Evolutionary conservation across 768 basidiomycete species (phyloP), one percentile per base, ranked within the genome.

Genomic region (Hydnomerulius pinastri): DNA sequence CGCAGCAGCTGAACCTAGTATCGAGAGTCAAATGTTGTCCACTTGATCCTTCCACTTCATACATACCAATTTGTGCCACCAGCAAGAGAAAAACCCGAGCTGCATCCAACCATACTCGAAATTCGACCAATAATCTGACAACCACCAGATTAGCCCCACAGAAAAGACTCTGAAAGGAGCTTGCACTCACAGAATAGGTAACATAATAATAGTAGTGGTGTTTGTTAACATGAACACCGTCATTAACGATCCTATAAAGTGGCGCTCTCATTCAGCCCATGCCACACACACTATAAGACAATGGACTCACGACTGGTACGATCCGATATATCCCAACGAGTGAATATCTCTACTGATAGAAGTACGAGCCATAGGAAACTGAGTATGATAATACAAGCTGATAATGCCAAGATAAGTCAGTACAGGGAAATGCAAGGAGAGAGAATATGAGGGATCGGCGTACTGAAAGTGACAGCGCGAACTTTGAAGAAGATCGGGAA

Each of bases 81-180:
- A 80, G 50, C 17, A 85, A 63, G 39, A 80, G 70, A 23, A 75
- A 41, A 23, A 83, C 58, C 25, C 81, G 74, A 10, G 79, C 77
- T 1, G 70, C 72, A 57, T 85, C 83, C 4, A 83, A 60, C 80
- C 80, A 83, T 12, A 67, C 57, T 32, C 80, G 72, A 41, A 82
- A 84, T 33, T 65, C 51, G 2, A 77, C 59, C 29, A 81, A 57
- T 21, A 82, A 65, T 51, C 81, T 82, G 36, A 4, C 21, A 21
- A 38, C 13, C 21, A n/a, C n/a, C n/a, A n/a, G 25, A 44, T 57
- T 30, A 61, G 32, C 9, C 15, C 10, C 35, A 36, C 6, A n/a
- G 13, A 9, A 12, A 43, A 32, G 61, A 45, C 15, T n/a, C 33
- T 20, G 38, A 41, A 24, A 35, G 15, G 24, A n/a, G n/a, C n/a